Conservation (phyloP, 495 filamentous ascomycete species). For the Neurospora sp. region DNA sequence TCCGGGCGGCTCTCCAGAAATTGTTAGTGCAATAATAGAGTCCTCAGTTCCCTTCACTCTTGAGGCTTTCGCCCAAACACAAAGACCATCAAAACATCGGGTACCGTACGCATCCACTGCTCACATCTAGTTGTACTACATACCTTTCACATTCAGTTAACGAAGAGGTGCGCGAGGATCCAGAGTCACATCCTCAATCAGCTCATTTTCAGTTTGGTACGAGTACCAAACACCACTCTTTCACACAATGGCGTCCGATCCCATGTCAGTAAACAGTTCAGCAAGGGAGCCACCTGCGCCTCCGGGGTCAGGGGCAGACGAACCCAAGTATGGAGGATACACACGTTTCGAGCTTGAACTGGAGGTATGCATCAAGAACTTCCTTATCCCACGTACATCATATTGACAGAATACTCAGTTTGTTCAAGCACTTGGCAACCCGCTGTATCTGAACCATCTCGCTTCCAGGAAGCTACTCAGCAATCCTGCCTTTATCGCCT, state of each 20-base stretch:
- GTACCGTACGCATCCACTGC: not conserved
- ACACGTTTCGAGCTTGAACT: constrained; percentile 67
- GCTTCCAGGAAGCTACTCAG: constrained; percentile 54
- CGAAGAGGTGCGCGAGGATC: not conserved
- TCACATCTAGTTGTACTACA: not conserved
- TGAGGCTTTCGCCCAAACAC: not conserved
- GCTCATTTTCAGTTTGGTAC: not conserved
- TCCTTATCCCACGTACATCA: not conserved
- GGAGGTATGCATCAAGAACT: constrained; percentile 51
- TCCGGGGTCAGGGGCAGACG: constrained; percentile 14
- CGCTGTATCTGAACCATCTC: constrained; percentile 74
- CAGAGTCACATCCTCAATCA: not conserved
- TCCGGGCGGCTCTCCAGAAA: not conserved
- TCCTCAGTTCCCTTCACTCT: not conserved
- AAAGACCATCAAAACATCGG: not conserved
- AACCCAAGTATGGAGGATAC: constrained; percentile 51
- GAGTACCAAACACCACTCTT: not conserved
- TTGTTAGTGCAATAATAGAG: not conserved
- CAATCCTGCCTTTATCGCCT: constrained; percentile 62
- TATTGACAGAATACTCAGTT: constrained; percentile 43
- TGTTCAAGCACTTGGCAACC: constrained; percentile 77
- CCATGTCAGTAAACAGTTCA: constrained; percentile 21
- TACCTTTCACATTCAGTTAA: not conserved
- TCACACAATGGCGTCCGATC: constrained; percentile 17
- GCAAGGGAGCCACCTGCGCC: constrained; percentile 19